These are phyloP conservation scores for Kondoa subrosea DNA, from an alignment of 768 basidiomycete genomes.

Conservation along the genomic window DNA sequence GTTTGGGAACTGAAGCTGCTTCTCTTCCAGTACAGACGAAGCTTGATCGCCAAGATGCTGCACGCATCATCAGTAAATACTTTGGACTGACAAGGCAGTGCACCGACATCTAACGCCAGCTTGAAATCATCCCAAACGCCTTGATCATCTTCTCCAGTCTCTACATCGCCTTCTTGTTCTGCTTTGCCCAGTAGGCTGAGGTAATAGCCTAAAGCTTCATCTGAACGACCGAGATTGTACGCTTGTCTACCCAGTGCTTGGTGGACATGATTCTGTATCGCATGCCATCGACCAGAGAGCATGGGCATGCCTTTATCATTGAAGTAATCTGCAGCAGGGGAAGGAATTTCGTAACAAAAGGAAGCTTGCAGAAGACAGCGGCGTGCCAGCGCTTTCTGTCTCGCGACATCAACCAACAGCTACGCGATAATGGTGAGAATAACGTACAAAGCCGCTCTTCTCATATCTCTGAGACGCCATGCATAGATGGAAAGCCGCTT, in stretches of 20 bases:
- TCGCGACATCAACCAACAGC: neutral
- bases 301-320: neutral
- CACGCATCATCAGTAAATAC: neutral
- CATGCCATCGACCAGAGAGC: constrained; percentile 25
- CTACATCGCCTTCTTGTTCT: constrained; percentile 24
- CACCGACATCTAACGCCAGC: constrained; percentile 50
- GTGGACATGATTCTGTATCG: constrained; percentile 32
- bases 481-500: constrained; percentile 32
- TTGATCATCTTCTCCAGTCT: constrained; percentile 15
- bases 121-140: constrained; percentile 59
- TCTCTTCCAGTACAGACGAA: constrained; percentile 33
- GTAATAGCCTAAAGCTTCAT: constrained; percentile 60
- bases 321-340: neutral
- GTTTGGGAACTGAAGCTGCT: constrained; percentile 48
- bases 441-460: constrained; percentile 34
- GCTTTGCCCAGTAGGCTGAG: constrained; percentile 44
- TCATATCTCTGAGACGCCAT: constrained; percentile 35
- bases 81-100: neutral
- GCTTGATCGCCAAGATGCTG: constrained; percentile 23
- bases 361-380: constrained; percentile 33
- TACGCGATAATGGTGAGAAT: neutral
- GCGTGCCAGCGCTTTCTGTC: constrained; percentile 34
- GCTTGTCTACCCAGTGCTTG: constrained; percentile 51
- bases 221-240: constrained; percentile 75
- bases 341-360: constrained; percentile 27